phyloP scores from a whole-genome alignment of 2,329 filamentous ascomycete genomes.

The Fusarium pseudonygamai region DNA sequence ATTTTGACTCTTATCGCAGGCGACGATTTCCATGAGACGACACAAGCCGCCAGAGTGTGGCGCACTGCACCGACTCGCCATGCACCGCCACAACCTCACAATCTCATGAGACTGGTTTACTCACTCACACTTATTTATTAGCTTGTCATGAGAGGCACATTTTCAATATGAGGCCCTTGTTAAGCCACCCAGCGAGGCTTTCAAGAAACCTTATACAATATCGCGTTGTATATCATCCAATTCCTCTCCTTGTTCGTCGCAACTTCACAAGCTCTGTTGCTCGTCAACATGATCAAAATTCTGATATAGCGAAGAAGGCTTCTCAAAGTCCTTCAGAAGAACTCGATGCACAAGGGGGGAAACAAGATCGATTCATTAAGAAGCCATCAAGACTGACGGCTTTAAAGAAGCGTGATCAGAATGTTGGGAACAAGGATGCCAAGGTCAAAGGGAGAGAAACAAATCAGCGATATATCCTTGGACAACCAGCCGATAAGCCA shows the following conservation, averaged over 20 bases:
- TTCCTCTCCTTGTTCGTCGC: constrained; percentile 1
- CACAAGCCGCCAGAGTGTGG: constrained; percentile 23
- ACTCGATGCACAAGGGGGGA: neutral
- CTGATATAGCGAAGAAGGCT: neutral
- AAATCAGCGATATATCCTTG: constrained; percentile 45
- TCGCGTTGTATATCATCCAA: neutral
- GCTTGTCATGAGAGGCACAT: constrained; percentile 32
- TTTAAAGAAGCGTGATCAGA: constrained; percentile 35
- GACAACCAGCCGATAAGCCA: constrained; percentile 63
- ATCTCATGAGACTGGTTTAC: constrained; percentile 26
- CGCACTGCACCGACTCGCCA: constrained; percentile 1
- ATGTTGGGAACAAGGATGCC: neutral
- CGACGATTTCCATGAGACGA: neutral
- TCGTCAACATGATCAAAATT: constrained; percentile 17
- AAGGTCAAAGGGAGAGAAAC: neutral
- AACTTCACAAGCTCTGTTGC: constrained; percentile 24
- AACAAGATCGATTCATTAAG: neutral
- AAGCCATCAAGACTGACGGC: constrained; percentile 36
- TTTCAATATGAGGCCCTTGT: constrained; percentile 33
- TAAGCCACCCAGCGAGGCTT: constrained; percentile 26
- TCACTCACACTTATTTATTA: constrained; percentile 12
- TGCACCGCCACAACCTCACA: constrained; percentile 26
- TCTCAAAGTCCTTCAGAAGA: neutral
- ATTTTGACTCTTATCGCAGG: constrained; percentile 21
- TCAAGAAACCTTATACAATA: neutral